These are phyloP conservation scores for Russula dissimulans DNA, from an alignment of 768 basidiomycete species.

Conservation along the genomic window DNA sequence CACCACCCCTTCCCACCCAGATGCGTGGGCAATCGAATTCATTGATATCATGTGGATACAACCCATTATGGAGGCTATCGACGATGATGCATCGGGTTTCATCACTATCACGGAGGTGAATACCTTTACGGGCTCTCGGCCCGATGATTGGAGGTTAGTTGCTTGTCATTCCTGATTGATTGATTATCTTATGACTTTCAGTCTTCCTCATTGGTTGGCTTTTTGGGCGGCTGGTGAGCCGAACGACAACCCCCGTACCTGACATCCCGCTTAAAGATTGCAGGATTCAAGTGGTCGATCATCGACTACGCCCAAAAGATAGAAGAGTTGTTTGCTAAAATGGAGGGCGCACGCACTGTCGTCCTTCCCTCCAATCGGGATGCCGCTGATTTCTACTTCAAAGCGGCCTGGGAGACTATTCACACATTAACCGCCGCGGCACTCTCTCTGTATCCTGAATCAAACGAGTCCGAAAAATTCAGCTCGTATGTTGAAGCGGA, in stretches of 20 bases:
- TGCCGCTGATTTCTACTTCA: background rate
- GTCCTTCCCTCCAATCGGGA: slow-evolving; percentile 14
- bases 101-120: slow-evolving; percentile 21
- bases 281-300: slow-evolving; percentile 8
- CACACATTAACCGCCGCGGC: slow-evolving; percentile 12
- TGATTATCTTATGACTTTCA: background rate
- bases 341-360: slow-evolving; percentile 7
- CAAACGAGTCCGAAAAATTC: slow-evolving; percentile 13
- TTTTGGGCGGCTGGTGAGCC: slow-evolving; percentile 24
- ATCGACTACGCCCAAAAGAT: slow-evolving; percentile 12
- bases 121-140: slow-evolving; percentile 12
- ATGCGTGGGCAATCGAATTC: slow-evolving; percentile 25
- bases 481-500: slow-evolving; percentile 20
- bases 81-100: slow-evolving; percentile 29
- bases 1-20: slow-evolving; percentile 1
- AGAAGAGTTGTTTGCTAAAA: slow-evolving; percentile 11
- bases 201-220: slow-evolving; percentile 27
- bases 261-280: background rate
- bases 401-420: background rate
- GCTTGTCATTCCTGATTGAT: background rate
- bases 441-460: background rate
- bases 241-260: background rate
- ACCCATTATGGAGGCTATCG: slow-evolving; percentile 27
- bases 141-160: slow-evolving; percentile 24
- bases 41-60: slow-evolving; percentile 20